These are phyloP conservation scores for Colletotrichum costaricense DNA, from an alignment of 2,329 filamentous ascomycete genomes.

Conservation along the genomic window DNA sequence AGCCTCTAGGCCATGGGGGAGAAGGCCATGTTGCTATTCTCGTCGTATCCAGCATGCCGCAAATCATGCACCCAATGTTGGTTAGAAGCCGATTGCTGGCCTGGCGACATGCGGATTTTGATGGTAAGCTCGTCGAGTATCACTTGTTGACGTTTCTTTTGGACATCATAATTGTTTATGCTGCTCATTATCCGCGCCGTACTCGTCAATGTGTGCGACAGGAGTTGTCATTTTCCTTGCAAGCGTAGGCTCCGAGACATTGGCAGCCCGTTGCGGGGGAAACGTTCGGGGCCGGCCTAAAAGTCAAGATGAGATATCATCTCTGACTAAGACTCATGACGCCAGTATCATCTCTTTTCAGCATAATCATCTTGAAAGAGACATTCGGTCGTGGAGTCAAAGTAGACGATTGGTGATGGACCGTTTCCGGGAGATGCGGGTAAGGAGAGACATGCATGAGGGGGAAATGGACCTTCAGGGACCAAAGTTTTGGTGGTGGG, in stretches of 20 bases:
- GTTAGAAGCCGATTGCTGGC: not conserved
- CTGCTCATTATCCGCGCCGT: not conserved
- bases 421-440: conserved; percentile 38
- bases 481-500: conserved; percentile 7
- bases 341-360: conserved; percentile 12
- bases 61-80: conserved; percentile 12
- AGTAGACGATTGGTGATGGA: conserved; percentile 25
- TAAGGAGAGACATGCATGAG: conserved; percentile 47
- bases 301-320: conserved; percentile 17
- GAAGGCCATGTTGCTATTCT: conserved; percentile 31
- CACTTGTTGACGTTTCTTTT: conserved; percentile 7
- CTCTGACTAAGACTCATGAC: conserved; percentile 21
- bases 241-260: conserved; percentile 4
- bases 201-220: conserved; percentile 8
- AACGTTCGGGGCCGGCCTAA: not conserved
- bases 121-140: conserved; percentile 1
- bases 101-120: not conserved
- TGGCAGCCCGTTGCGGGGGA: conserved; percentile 1
- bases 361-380: conserved; percentile 11
- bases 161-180: not conserved
- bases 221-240: conserved; percentile 2
- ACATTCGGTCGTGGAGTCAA: conserved; percentile 18
- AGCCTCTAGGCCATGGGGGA: not conserved
- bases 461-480: conserved; percentile 24
- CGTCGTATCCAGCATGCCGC: conserved; percentile 14